Percentiles rank a stretch among this genome's conserved stretches.
These are phyloP conservation scores for Trametes cinnabarina DNA, from an alignment of 768 basidiomycete species.

Conservation along the genomic window DNA sequence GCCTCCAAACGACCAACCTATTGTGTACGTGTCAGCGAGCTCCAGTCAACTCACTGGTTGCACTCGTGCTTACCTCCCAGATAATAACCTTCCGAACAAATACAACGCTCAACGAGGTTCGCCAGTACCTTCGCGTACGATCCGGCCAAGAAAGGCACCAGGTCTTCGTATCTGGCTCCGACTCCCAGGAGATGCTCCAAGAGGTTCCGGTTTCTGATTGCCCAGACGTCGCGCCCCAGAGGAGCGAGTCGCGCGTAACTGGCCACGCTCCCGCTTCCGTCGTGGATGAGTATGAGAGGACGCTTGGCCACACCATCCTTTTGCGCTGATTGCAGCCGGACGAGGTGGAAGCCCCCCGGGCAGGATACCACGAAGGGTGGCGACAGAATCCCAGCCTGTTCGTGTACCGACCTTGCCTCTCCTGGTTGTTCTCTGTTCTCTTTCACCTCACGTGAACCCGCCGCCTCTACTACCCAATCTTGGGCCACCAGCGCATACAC, in stretches of 20 bases:
- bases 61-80: slow-evolving; percentile 54
- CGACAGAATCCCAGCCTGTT: too few species aligned
- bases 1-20: slow-evolving; percentile 82
- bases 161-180: neutral
- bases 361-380: neutral
- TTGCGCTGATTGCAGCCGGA: slow-evolving; percentile 3
- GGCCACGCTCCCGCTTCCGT: slow-evolving; percentile 62
- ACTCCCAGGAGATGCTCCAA: neutral
- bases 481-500: slow-evolving; percentile 28
- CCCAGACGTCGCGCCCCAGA: slow-evolving; percentile 57
- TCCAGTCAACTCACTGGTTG: too few species aligned
- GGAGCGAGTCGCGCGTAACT: slow-evolving; percentile 43
- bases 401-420: too few species aligned
- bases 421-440: too few species aligned
- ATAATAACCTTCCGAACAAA: slow-evolving; percentile 34
- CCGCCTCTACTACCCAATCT: slow-evolving; percentile 33
- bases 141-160: neutral
- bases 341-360: neutral
- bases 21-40: too few species aligned
- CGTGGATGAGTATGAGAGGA: slow-evolving; percentile 68
- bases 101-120: slow-evolving; percentile 27
- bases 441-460: neutral
- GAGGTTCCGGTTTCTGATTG: slow-evolving; percentile 49
- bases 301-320: slow-evolving; percentile 9
- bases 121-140: slow-evolving; percentile 19